Evolutionary conservation across 352 stramenopile species (phyloP), one percentile per base, ranked within the genome.

Genomic region (Pythium guiyangense): DNA sequence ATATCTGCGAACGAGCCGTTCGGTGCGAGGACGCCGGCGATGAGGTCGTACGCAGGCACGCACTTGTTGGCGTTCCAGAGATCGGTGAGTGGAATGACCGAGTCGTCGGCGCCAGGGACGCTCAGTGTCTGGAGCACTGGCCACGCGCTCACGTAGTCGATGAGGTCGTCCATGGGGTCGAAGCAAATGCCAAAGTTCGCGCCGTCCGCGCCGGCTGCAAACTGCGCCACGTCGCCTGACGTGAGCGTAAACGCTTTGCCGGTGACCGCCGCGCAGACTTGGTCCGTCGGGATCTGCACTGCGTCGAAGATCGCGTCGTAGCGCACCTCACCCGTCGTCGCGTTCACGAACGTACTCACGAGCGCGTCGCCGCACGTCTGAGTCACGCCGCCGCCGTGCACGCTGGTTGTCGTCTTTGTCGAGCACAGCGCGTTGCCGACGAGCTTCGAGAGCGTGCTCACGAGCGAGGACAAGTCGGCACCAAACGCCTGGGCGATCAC

Each of bases 111-210:
- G 5, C 20, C 37, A 22, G 22, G 11, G 10, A 60, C n/a, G 34
- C 20, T 37, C 27, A 60, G 9, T 1, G 18, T 39, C 20, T 29
- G 9, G 11, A 52, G 12, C 15, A 53, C 6, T 5, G 54, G 54
- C 27, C 52, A 60, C 27, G 37, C 40, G 54, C 54, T 60, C 43
- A 60, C 54, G 35, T 60, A 31, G 44, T 60, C 54, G 10, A 60
- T 31, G n/a, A 60, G 44, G 42, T 52, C 46, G 45, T 37, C 45
- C 54, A 60, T 47, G 18, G 54, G 11, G n/a, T 53, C 29, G 44
- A 40, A 60, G 31, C 54, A 60, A 17, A 52, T 34, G 14, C 54
- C 54, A 45, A 39, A 60, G 46, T 6, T 39, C 2, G 29, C 29
- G 2, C 34, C 29, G 22, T 52, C 45, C n/a, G 15, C 22, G 12